Evolutionary conservation across 2,329 filamentous ascomycete genomes (phyloP).

Genomic region (Teratosphaeria zuluensis): DNA sequence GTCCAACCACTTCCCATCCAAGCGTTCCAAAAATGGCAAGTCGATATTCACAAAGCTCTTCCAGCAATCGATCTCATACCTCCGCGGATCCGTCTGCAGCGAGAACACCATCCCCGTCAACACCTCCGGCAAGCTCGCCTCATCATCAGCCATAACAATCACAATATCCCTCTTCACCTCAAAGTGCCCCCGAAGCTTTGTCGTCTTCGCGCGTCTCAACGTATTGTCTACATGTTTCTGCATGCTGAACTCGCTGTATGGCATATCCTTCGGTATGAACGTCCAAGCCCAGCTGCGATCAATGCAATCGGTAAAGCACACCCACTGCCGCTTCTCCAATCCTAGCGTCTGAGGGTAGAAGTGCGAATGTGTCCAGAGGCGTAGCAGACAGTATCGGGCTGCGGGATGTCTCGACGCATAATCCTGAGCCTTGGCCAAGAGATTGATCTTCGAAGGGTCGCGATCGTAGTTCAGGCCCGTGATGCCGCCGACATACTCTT

Average conservation of each 20-base stretch:
- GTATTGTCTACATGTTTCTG: conserved; percentile 30
- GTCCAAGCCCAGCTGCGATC: conserved; percentile 36
- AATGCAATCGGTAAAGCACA: conserved; percentile 34
- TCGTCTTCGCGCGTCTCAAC: conserved; percentile 7
- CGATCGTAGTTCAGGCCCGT: too few species aligned
- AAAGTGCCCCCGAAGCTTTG: conserved; percentile 29
- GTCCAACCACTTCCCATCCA: conserved; percentile 30
- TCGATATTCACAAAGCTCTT: conserved; percentile 43
- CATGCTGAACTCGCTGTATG: conserved; percentile 34
- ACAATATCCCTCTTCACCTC: conserved; percentile 33
- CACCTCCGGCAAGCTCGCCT: conserved; percentile 32
- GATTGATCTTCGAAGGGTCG: too few species aligned
- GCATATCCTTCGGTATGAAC: conserved; percentile 41
- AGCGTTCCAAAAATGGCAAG: conserved; percentile 32
- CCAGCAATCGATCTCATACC: conserved; percentile 43
- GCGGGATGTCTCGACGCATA: too few species aligned
- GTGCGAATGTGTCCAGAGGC: too few species aligned
- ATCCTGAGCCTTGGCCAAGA: too few species aligned
- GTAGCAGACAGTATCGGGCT: too few species aligned
- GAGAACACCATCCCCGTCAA: conserved; percentile 34
- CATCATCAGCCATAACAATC: conserved; percentile 37
- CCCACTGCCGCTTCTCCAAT: conserved; percentile 24
- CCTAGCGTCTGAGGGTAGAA: conserved; percentile 17
- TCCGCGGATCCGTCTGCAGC: conserved; percentile 41
- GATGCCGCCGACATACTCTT: too few species aligned